A percentile compares a stretch with the other conserved stretches of the same genome.
These are phyloP conservation scores for Dipodascopsis uninucleata DNA, from an alignment of 805 yeast genomes.

Conservation along the genomic window DNA sequence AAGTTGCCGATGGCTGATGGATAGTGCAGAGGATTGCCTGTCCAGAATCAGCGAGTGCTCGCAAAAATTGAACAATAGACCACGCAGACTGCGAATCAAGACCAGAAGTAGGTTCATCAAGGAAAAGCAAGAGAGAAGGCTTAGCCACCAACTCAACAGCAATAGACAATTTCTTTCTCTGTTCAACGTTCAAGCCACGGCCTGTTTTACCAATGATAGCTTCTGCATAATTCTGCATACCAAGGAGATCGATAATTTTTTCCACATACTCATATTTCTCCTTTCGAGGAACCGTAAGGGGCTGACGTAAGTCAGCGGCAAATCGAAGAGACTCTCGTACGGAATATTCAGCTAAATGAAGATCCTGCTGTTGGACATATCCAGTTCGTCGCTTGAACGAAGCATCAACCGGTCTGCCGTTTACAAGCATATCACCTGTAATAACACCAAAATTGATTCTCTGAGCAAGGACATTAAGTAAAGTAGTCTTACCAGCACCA, in stretches of 20 bases:
- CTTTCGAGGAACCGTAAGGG: slow-evolving; percentile 47
- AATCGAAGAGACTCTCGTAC: slow-evolving; percentile 72
- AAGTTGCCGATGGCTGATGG: slow-evolving; percentile 72
- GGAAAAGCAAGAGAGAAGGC: slow-evolving; percentile 54
- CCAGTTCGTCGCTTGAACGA: slow-evolving; percentile 78
- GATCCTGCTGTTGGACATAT: slow-evolving; percentile 77
- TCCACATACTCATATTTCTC: slow-evolving; percentile 70
- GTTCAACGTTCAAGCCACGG: slow-evolving; percentile 67
- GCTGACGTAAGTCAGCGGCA: slow-evolving; percentile 71
- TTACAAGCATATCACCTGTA: slow-evolving; percentile 69
- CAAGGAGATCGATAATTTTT: slow-evolving; percentile 59
- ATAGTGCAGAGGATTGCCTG: slow-evolving; percentile 74
- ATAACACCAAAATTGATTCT: slow-evolving; percentile 69
- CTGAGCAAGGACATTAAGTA: slow-evolving; percentile 67
- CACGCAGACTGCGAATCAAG: slow-evolving; percentile 61
- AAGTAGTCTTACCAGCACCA: slow-evolving; percentile 78
- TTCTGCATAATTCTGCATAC: slow-evolving; percentile 68
- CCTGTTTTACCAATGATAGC: slow-evolving; percentile 80
- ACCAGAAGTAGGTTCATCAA: slow-evolving; percentile 75
- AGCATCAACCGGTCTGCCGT: slow-evolving; percentile 59
- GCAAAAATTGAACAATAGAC: slow-evolving; percentile 64
- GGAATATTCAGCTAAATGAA: slow-evolving; percentile 64
- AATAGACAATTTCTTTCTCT: slow-evolving; percentile 62
- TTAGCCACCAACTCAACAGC: slow-evolving; percentile 72
- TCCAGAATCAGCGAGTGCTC: slow-evolving; percentile 65